Evolutionary conservation across 345 rosid species (phyloP), one percentile per base, ranked within the genome.

Genomic region (Rhizophora apiculata): DNA sequence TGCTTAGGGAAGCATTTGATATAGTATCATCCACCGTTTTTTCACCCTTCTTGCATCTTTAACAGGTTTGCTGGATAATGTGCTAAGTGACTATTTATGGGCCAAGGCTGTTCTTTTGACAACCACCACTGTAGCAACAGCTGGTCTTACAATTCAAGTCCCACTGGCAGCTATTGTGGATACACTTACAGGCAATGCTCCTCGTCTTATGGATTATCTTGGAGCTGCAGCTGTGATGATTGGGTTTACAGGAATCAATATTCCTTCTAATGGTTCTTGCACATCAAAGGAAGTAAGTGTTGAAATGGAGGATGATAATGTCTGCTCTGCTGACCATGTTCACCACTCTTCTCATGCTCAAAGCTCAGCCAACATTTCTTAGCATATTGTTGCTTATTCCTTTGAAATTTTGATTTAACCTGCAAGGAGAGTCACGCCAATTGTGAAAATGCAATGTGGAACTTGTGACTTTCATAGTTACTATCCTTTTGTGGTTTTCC

Each of bases 81-180:
- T 95, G 69, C 80, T 95, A 73, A 95, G 97, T 57, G 97, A 95
- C 78, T 91, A 91, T 72, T 74, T 91, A 60, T 91, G 99, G 97
- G 97, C 96, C 3, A 94, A 94, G 80, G 98, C 98, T 5, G 93
- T 94, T 30, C 83, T 94, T 52, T 75, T 91, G 62, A 95, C 99
- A 32, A 88, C 97, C 53, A 87, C 99, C 6, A 95, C 97, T 0
- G 96, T 95, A 20, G 99, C 97, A 57, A 86, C 96, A 3, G 97
- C 97, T 26, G 96, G 97, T 65, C 96, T 92, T 32, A 86, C 96
- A 11, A 88, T 95, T 67, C 98, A 94, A 85, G 98, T 94, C 46
- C 99, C 97, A 6, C 64, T 95, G 79, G 97, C 99, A 60, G 99
- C 97, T 24, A 61, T 95, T 56, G 88, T 95, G 2, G 99, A 95